A percentile compares a stretch with the other conserved stretches of the same genome.
phyloP scores from a whole-genome alignment of 495 filamentous ascomycete genomes.

The Trichoderma asperelloides region DNA sequence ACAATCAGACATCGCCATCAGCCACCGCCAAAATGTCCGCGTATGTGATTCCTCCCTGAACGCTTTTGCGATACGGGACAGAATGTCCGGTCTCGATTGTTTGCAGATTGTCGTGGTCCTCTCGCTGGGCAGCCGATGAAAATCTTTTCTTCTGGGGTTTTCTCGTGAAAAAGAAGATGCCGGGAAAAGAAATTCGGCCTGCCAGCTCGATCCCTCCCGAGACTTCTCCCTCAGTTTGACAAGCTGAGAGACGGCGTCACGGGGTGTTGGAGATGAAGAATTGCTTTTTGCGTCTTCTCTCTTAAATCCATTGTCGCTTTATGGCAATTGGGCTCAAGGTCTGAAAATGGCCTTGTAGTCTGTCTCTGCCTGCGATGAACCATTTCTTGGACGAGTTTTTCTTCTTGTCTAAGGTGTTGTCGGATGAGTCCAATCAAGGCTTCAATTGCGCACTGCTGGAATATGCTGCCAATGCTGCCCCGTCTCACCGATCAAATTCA shows the following conservation, averaged over 20 bases:
- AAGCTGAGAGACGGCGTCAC: constrained; percentile 41
- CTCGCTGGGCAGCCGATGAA: constrained; percentile 53
- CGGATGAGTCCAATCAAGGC: constrained; percentile 48
- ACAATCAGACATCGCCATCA: constrained; percentile 10
- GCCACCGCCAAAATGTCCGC: constrained; percentile 48
- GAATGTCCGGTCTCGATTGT: constrained; percentile 38
- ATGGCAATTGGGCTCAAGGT: neutral
- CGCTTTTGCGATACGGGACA: constrained; percentile 37
- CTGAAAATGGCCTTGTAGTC: constrained; percentile 14
- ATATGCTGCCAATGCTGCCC: constrained; percentile 13
- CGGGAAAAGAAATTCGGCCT: constrained; percentile 27
- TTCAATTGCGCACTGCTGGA: constrained; percentile 11
- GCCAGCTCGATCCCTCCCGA: constrained; percentile 76
- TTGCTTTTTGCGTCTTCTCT: constrained; percentile 48
- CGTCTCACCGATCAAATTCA: constrained; percentile 68
- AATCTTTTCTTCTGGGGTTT: neutral
- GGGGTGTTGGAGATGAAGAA: constrained; percentile 78
- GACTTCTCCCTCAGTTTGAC: constrained; percentile 44
- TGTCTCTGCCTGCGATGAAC: constrained; percentile 23
- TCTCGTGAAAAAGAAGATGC: too few relatives aligned
- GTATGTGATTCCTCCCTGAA: constrained; percentile 49
- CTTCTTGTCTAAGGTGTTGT: constrained; percentile 64
- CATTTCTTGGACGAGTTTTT: constrained; percentile 42
- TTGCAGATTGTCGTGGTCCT: constrained; percentile 63
- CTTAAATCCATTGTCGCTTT: constrained; percentile 71